Evolutionary conservation across 176 grass and related monocot species (phyloP), one percentile per base, ranked within the genome.

Genomic region (Elaeis guineensis): DNA sequence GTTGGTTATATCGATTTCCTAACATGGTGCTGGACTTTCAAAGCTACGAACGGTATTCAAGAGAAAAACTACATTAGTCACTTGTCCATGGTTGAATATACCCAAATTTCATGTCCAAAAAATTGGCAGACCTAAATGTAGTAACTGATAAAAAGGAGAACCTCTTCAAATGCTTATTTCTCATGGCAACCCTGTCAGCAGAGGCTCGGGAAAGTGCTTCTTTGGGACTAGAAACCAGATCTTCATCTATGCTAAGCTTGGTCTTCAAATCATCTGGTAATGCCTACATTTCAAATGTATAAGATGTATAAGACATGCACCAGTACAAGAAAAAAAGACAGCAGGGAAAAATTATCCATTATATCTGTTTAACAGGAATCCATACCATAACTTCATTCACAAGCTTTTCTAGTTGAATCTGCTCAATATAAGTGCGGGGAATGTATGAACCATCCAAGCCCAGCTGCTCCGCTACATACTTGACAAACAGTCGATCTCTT

Each of bases 321-420:
- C 50, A 50, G 25, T 39, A 67, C 21, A 55, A 54, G 56, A 49
- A 16, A 79, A 30, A 19, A 61, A 18, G 49, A 57, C 35, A 44
- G 14, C 9, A 44, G 9, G 35, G 35, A 44, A 44, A 44, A 44
- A 2, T 44, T 44, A 44, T 44, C 9, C 9, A 44, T 12, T 44
- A 44, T 1, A 14, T 44, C 35, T 44, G 35, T 44, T 44, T 44
- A 35, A 44, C 35, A 12, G 35, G 69, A 68, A 49, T 60, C 21
- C 68, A 80, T 89, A 98, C 93, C 84, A 98, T 92, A 52, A 98
- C 93, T 66, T 98, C 93, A 24, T 98, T 92, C 59, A 98, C 72
- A 58, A 92, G 82, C 71, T 98, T 98, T 75, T 98, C 93, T 62
- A 98, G 64, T 55, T 98, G 93, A 82, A 98, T 98, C 72, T 98